Base-by-base conservation (phyloP, 208 protist species). In the Acanthamoeba royreba region DNA sequence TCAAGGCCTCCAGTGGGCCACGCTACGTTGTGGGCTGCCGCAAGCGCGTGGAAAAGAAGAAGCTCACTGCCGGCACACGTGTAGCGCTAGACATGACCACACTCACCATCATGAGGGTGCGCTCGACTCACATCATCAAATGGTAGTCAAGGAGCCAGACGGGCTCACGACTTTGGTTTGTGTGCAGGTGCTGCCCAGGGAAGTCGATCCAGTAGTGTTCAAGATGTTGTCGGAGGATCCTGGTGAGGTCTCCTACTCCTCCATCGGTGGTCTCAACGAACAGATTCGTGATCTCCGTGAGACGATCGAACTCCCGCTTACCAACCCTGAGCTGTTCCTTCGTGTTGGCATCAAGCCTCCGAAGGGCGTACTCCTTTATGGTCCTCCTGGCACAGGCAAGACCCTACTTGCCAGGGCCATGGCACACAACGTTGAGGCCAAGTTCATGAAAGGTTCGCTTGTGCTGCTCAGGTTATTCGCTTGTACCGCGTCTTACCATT, bases 81-180 rank as follows among this genome's bases (percentile, higher is more conserved):
- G 99, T 99, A 0, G 98, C 99, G 55, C 97, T 99, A 33, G 99
- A 99, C 95, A 99, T 99, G 94, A 99, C 99, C 9, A 99, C 99
- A 25, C 97, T 99, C 33, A 99, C 99, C 5, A 99, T 99, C 94
- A 99, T 99, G 97, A 98, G 99, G 81, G 94, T 49, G 66, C 43
- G 31, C n/a, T n/a, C n/a, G n/a, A n/a, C n/a, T n/a, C n/a, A n/a
- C n/a, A n/a, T n/a, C n/a, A n/a, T n/a, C 72, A 33, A 17, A 28
- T 8, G 19, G 25, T 19, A 47, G 19, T 85, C 72, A 52, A 22
- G 38, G 13, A 35, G 25, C 40, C 66, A 79, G 17, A 79, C 66
- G 31, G 13, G 38, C 66, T 15, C 38, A 13, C 19, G 11, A 42
- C n/a, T n/a, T n/a, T n/a, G n/a, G 11, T 19, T 47, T 38, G 11